Percentiles rank a stretch among this genome's conserved stretches.
These are phyloP conservation scores for Bothriochloa decipiens DNA, from an alignment of 176 grass and related monocot species.

Conservation along the genomic window DNA sequence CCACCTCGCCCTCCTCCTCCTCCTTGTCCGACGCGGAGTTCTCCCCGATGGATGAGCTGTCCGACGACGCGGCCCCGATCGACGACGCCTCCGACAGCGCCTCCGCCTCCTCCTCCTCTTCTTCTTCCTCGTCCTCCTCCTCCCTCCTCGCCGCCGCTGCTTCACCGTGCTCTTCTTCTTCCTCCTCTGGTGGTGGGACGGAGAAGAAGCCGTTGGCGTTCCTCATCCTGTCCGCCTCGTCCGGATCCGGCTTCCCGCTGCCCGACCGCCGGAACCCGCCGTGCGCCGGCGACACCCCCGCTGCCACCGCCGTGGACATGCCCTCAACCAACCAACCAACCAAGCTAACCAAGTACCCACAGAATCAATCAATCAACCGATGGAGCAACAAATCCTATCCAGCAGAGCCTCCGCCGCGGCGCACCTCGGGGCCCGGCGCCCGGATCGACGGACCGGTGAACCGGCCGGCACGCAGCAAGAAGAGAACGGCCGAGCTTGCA, in stretches of 20 bases:
- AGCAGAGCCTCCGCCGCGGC: not conserved
- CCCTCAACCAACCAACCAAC: not conserved
- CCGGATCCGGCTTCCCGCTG: conserved; percentile 33
- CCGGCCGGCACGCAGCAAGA: not conserved
- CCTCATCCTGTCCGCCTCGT: conserved; percentile 9
- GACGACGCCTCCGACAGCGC: conserved; percentile 44
- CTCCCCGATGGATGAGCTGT: conserved; percentile 64
- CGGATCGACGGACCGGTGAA: conserved; percentile 10
- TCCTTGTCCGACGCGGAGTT: conserved; percentile 53
- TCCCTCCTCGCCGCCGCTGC: not conserved
- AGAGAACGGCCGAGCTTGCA: not conserved
- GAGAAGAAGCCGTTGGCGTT: conserved; percentile 36
- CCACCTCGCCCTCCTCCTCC: conserved; percentile 44
- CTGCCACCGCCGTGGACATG: conserved; percentile 46
- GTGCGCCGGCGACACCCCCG: conserved; percentile 39
- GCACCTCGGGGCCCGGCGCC: not conserved
- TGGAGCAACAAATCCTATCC: not conserved
- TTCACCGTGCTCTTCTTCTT: not conserved
- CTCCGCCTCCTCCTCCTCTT: conserved; percentile 29
- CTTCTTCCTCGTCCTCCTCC: not conserved
- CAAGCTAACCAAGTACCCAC: too few species aligned
- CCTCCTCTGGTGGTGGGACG: conserved; percentile 9
- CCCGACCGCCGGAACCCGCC: conserved; percentile 32
- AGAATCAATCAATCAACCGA: not conserved
- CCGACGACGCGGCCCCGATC: conserved; percentile 54